A percentile compares a stretch with the other conserved stretches of the same genome.
These are phyloP conservation scores for Metschnikowia orientalis DNA, from an alignment of 805 yeast genomes.

Conservation along the genomic window DNA sequence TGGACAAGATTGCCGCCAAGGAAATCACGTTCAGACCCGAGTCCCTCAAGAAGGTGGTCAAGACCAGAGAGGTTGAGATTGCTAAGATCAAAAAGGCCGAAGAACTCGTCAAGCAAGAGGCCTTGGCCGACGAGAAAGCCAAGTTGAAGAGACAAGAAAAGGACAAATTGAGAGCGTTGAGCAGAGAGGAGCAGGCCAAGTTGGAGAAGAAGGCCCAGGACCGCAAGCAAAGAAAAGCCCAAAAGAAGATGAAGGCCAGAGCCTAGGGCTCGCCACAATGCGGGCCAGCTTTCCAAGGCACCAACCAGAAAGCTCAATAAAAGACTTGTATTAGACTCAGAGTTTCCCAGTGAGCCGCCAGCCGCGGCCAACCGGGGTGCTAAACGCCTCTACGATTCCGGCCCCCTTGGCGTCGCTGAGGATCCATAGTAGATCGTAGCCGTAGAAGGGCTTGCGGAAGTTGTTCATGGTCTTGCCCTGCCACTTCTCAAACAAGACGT, in stretches of 20 bases:
- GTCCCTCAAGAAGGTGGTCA: conserved; percentile 67
- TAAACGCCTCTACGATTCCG: conserved; percentile 49
- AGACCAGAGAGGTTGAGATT: conserved; percentile 71
- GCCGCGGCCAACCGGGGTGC: conserved; percentile 53
- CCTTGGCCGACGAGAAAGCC: conserved; percentile 62
- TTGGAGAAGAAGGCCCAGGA: conserved; percentile 73
- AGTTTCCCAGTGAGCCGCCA: conserved; percentile 53
- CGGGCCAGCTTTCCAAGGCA: not conserved
- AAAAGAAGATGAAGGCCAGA: conserved; percentile 54
- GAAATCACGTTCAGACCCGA: conserved; percentile 63
- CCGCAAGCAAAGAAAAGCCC: conserved; percentile 72
- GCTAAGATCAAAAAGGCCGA: conserved; percentile 64
- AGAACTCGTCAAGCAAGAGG: conserved; percentile 64
- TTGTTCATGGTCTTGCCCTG: conserved; percentile 38
- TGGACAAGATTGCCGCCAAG: conserved; percentile 53
- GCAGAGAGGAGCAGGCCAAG: conserved; percentile 77
- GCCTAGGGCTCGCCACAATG: conserved; percentile 15
- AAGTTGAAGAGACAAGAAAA: conserved; percentile 64
- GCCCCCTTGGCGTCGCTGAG: conserved; percentile 49
- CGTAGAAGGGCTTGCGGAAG: conserved; percentile 46
- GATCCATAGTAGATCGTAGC: conserved; percentile 46
- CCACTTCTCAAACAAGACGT: conserved; percentile 42
- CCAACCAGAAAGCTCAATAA: not conserved
- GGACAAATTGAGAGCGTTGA: conserved; percentile 51
- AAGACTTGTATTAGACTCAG: too few relatives aligned